Evolutionary conservation across 2,329 filamentous ascomycete species (phyloP), one percentile per base, ranked within the genome.

Genomic region (Lachnellula occidentalis): DNA sequence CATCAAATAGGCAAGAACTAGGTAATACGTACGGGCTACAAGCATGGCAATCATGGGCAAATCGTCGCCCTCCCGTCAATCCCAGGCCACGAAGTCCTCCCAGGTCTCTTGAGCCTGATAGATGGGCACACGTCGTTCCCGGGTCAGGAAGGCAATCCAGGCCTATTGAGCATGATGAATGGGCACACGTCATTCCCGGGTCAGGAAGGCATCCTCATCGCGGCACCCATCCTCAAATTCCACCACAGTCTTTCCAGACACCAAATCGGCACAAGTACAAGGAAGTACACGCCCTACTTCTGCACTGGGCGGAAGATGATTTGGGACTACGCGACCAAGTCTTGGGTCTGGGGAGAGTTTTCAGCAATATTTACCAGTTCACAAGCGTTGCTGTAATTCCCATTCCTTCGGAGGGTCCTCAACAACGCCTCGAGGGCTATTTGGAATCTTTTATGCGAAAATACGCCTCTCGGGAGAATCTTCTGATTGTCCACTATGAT

Each of bases 401-500:
- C 12, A 50, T 54, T 34, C 52, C 52, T 5, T 46, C 39, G 11
- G 31, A 31, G 5, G 19, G 50, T 17, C 12, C 34, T 3, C n/a
- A 37, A 14, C 47, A 39, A 11, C 45, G 37, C n/a, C 45, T 54
- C 22, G 31, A 22, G 31, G 19, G 34, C 21, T 11, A n/a, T 21
- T 8, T 50, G 8, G 15, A n/a, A 6, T 12, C 36, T 9, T 49
- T 53, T 27, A 21, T 53, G 3, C 36, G 43, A 12, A 19, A 42
- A 15, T 48, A 37, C 34, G 45, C 22, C 8, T 17, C 9, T 17
- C n/a, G 22, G 39, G 22, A 22, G 8, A 54, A 41, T 37, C 36
- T 54, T 14, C 22, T 54, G n/a, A 34, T 54, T 12, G 41, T 54
- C 11, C 46, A 54, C 34, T 50, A 54, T 24, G 36, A 21, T 41